phyloP scores from a whole-genome alignment of 768 basidiomycete species.

The Postia placenta region DNA sequence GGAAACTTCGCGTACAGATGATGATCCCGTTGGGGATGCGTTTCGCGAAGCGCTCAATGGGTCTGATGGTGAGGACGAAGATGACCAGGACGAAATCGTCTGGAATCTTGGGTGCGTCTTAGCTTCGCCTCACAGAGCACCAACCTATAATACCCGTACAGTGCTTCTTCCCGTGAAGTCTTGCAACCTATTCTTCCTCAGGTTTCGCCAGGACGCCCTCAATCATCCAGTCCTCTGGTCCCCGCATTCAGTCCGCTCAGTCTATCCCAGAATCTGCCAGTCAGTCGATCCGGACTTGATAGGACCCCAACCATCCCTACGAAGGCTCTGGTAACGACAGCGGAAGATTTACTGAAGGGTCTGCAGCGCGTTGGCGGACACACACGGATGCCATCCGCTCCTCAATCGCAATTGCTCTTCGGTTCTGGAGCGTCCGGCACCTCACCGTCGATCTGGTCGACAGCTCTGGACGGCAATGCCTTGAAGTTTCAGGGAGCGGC shows the following conservation, averaged over 20 bases:
- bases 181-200: background rate
- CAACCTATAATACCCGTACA: constrained; percentile 6
- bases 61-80: constrained; percentile 38
- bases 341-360: constrained; percentile 59
- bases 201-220: background rate
- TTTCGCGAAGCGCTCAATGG: constrained; percentile 45
- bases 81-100: constrained; percentile 72
- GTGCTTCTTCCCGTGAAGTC: constrained; percentile 17
- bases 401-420: constrained; percentile 44
- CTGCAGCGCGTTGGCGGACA: constrained; percentile 28
- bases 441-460: constrained; percentile 57
- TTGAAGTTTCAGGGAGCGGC: constrained; percentile 8
- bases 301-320: constrained; percentile 21
- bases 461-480: constrained; percentile 40
- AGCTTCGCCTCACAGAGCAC: background rate
- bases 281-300: constrained; percentile 16
- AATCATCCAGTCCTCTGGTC: constrained; percentile 3
- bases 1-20: constrained; percentile 67
- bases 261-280: constrained; percentile 6
- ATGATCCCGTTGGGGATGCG: constrained; percentile 73
- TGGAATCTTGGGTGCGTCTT: constrained; percentile 55
- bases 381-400: constrained; percentile 23
- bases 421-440: constrained; percentile 33
- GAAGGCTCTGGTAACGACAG: constrained; percentile 39
- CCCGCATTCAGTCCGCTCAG: constrained; percentile 6